These are phyloP conservation scores for Candida ortonii DNA, from an alignment of 805 yeast genomes.

Conservation along the genomic window DNA sequence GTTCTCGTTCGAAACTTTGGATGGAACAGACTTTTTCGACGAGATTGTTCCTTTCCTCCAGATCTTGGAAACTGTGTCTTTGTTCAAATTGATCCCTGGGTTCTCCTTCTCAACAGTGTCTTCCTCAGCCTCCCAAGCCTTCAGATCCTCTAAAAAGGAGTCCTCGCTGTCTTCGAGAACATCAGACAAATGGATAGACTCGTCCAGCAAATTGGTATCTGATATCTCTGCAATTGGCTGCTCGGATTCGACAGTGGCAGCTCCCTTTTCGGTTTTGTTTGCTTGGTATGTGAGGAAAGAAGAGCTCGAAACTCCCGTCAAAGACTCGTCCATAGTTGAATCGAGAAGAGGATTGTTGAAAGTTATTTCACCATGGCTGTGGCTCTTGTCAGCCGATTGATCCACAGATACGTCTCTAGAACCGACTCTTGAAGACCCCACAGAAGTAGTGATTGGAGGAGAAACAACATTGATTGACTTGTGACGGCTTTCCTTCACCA, in stretches of 20 bases:
- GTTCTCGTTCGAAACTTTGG: constrained; percentile 13
- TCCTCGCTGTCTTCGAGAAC: constrained; percentile 40
- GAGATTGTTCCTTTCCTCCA: constrained; percentile 31
- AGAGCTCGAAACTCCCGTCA: constrained; percentile 1
- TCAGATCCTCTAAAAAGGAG: constrained; percentile 40
- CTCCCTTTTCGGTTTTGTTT: not conserved
- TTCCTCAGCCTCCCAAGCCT: constrained; percentile 32
- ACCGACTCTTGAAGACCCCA: constrained; percentile 1
- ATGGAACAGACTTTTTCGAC: constrained; percentile 13
- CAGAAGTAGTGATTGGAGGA: constrained; percentile 6
- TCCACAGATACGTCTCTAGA: constrained; percentile 1
- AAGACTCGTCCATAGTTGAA: constrained; percentile 16
- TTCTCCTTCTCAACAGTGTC: constrained; percentile 6
- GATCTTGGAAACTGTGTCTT: constrained; percentile 22
- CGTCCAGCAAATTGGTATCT: constrained; percentile 2
- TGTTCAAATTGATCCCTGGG: constrained; percentile 10
- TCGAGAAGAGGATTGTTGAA: constrained; percentile 24
- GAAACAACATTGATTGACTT: constrained; percentile 25
- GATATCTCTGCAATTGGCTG: not conserved
- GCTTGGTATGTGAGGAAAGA: not conserved
- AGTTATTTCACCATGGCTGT: constrained; percentile 7
- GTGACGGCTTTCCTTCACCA: constrained; percentile 21
- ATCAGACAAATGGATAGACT: constrained; percentile 23
- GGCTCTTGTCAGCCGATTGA: constrained; percentile 1
- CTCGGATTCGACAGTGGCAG: not conserved